Base-by-base conservation (phyloP, 495 filamentous ascomycete species). In the Aspergillus olivimuriae region DNA sequence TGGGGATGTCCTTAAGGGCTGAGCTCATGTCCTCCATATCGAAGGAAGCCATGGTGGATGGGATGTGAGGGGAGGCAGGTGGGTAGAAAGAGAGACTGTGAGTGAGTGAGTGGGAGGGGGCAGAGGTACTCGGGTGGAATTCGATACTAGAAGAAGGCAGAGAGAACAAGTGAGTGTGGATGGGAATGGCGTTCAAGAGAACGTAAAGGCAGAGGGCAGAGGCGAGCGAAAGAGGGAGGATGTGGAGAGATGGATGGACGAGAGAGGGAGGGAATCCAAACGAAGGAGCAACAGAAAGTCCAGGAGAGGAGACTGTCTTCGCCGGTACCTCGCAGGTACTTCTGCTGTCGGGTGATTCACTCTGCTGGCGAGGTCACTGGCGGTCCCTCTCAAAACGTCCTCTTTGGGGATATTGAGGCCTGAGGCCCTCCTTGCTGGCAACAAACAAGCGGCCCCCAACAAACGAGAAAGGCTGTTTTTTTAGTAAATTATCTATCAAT, bases 1-100 rank as follows among this genome's bases (percentile, higher is more conserved):
- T 55, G 16, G 64, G 58, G 11, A 57, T 56, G 49, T 72, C 72
- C 16, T 48, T 43, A 31, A 73, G 55, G 35, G 65, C 64, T 18
- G 47, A 50, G 17, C 46, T 43, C 46, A 61, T 46, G 0, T 55
- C 42, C 2, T 53, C 43, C 6, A 43, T 41, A 23, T 62, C 52
- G 42, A 62, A 55, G 34, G 5, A 44, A 31, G 50, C 48, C 48
- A 58, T 53, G 35, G 46, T 45, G 45, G 36, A 16, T 8, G 31
- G 24, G 20, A 9, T 40, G 41, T 14, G n/a, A 40, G 28, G 32
- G 19, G 26, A 18, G 15, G 28, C 32, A 8, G 40, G 31, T n/a
- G 19, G 22, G 15, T 34, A 26, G 24, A 37, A 45, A 43, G 47
- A 39, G 39, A 34, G 10, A 11, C 10, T 34, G 2, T 14, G 32